Evolutionary conservation across 140 eudicot genomes (phyloP).

Genomic region (Flaveria floridana): DNA sequence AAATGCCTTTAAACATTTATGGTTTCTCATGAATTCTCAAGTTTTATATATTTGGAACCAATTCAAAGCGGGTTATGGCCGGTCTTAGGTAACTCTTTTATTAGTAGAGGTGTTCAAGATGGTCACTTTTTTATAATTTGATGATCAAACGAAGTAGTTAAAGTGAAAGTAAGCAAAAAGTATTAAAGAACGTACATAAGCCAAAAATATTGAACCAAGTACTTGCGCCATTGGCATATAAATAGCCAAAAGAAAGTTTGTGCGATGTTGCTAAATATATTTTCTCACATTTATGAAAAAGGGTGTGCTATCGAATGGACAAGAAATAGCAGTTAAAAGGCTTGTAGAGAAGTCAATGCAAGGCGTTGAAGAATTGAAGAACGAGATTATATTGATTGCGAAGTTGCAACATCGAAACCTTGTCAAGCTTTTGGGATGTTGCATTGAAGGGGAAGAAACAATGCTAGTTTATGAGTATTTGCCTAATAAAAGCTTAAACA

Average conservation of each 20-base stretch:
- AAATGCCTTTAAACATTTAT: not conserved
- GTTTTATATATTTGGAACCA: not conserved
- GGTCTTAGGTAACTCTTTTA: no score
- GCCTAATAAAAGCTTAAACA: slow-evolving; percentile 55
- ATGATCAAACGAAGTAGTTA: not conserved
- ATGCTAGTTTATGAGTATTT: slow-evolving; percentile 67
- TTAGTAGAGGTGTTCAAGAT: no score
- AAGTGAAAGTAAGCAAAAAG: not conserved
- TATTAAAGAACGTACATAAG: no score
- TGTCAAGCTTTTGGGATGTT: slow-evolving; percentile 57
- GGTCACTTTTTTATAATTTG: no score
- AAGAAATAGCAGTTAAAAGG: slow-evolving; percentile 64
- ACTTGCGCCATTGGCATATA: no score
- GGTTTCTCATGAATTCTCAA: not conserved
- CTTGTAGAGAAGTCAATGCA: slow-evolving; percentile 52
- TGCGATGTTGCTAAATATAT: not conserved
- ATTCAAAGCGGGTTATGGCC: no score
- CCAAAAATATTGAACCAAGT: no score
- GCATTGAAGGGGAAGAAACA: slow-evolving; percentile 57
- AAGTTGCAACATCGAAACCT: slow-evolving; percentile 69
- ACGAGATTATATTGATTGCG: slow-evolving; percentile 51
- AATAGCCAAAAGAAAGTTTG: no score
- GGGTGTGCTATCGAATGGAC: slow-evolving; percentile 56
- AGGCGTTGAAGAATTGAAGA: slow-evolving; percentile 58
- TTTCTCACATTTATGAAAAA: slow-evolving; percentile 20